Percentiles rank a stretch among this genome's conserved stretches.
Evolutionary conservation across 345 rosid species (phyloP).

Genomic region (Melaleuca quinquenervia): DNA sequence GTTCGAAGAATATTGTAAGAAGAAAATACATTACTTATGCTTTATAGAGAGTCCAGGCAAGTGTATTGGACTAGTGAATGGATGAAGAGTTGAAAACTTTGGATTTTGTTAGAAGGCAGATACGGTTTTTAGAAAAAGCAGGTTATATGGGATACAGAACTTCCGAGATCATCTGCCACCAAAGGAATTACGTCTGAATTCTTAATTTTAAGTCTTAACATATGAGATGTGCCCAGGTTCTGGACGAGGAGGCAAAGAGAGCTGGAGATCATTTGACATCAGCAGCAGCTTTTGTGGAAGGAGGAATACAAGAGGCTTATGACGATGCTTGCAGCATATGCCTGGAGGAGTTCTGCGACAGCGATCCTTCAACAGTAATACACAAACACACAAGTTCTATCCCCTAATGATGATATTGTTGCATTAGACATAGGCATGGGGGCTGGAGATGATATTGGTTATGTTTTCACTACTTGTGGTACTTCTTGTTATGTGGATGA

Average conservation of each 20-base stretch:
- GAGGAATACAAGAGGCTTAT: slow-evolving; percentile 57
- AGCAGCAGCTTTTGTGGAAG: slow-evolving; percentile 72
- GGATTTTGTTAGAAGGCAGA: not conserved
- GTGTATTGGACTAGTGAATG: not conserved
- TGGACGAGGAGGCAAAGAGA: slow-evolving; percentile 16
- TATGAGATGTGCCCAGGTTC: slow-evolving; percentile 12
- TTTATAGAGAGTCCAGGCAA: not conserved
- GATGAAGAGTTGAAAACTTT: not conserved
- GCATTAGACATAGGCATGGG: not conserved
- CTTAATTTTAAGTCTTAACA: not conserved
- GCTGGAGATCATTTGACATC: slow-evolving; percentile 38
- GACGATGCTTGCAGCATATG: slow-evolving; percentile 74
- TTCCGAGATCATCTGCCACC: not conserved
- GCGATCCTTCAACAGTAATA: slow-evolving; percentile 61
- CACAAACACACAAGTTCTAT: not conserved
- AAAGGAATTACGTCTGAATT: not conserved
- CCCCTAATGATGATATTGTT: not conserved
- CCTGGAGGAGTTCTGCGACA: slow-evolving; percentile 56
- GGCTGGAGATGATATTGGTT: not conserved
- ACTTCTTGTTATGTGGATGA: not conserved
- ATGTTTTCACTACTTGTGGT: not conserved
- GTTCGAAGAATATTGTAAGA: not conserved
- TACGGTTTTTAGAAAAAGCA: not conserved
- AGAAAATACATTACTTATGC: not conserved
- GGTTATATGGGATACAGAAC: not conserved